Base-by-base conservation (phyloP, 345 rosid genomes). In the Crucihimalaya himalaica region DNA sequence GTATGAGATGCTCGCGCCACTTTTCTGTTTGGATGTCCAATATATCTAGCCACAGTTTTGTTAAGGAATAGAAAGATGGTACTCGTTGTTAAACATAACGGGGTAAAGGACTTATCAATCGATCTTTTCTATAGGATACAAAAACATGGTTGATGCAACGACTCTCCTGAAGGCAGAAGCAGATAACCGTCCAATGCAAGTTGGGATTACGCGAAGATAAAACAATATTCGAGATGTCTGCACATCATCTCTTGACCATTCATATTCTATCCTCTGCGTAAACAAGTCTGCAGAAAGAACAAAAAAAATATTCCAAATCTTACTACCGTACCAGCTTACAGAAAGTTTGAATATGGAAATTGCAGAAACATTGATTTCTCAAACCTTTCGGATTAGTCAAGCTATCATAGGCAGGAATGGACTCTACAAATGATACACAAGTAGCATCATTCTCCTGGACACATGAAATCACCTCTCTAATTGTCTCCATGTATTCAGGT, bases 141-240 rank as follows among this genome's bases (percentile, higher is more conserved):
- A 75, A 84, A 90, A 95, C 93, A 92, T 86, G 37, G 88, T 81
- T 63, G 97, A 90, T 78, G 90, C 91, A 70, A 95, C 80, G 40
- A 82, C 87, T 52, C 84, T 83, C 63, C 96, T 81, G 62, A 86
- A 90, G 43, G 84, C 83, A 43, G 67, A 52, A 63, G 87, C 82
- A n/a, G 90, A 83, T 73, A 95, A 68, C 60, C 69, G 81, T 58
- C 84, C 97, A 23, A 92, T 78, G 81, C 88, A 92, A 63, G 97
- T 92, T 57, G 97, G 97, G 70, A 92, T 85, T 63, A 95, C 89
- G 19, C 97, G 88, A 80, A 92, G 71, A 77, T 84, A 95, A 84
- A 95, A 95, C 80, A 92, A 83, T 62, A 92, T 72, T 23, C 97
- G 90, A 71, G 97, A 87, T 73, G 99, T 88, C 76, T 95, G 99